A percentile compares a stretch with the other conserved stretches of the same genome.
phyloP scores from a whole-genome alignment of 176 grass and related monocot species.

The Raddia distichophylla region DNA sequence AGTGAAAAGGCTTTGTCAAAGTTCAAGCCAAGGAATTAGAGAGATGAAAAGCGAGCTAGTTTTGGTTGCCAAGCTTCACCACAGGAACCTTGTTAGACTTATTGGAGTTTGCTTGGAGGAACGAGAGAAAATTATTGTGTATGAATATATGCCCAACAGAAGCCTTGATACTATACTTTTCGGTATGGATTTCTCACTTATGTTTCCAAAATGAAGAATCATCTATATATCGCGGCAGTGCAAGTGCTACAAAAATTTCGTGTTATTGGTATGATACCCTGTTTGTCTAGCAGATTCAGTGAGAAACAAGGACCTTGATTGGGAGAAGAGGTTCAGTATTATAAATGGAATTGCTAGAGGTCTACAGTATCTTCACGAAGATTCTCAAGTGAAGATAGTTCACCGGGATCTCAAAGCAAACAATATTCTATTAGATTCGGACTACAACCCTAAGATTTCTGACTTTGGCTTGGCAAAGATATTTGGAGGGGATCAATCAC shows the following conservation, averaged over 20 bases:
- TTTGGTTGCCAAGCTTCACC: slow-evolving; percentile 40
- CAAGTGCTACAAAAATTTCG: not conserved
- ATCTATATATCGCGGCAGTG: too few species aligned
- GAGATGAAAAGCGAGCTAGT: slow-evolving; percentile 41
- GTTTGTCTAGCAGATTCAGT: slow-evolving; percentile 23
- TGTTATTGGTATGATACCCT: not conserved
- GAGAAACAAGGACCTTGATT: slow-evolving; percentile 26
- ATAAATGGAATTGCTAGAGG: slow-evolving; percentile 51
- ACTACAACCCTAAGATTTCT: slow-evolving; percentile 54
- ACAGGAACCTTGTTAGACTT: slow-evolving; percentile 41
- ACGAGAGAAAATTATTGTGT: slow-evolving; percentile 38
- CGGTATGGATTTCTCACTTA: slow-evolving; percentile 2
- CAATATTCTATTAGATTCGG: not conserved
- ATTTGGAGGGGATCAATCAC: slow-evolving; percentile 43
- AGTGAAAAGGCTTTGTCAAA: slow-evolving; percentile 22
- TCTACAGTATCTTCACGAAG: slow-evolving; percentile 59
- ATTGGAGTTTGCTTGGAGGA: slow-evolving; percentile 40
- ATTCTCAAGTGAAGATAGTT: slow-evolving; percentile 50
- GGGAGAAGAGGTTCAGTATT: slow-evolving; percentile 26
- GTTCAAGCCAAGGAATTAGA: slow-evolving; percentile 28
- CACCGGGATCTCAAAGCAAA: slow-evolving; percentile 32
- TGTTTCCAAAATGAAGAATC: not conserved
- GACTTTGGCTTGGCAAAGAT: slow-evolving; percentile 56
- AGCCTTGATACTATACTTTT: slow-evolving; percentile 46
- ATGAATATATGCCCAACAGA: slow-evolving; percentile 47